These are phyloP conservation scores for Monilinia vaccinii-corymbosi DNA, from an alignment of 2,329 filamentous ascomycete species.

Conservation along the genomic window DNA sequence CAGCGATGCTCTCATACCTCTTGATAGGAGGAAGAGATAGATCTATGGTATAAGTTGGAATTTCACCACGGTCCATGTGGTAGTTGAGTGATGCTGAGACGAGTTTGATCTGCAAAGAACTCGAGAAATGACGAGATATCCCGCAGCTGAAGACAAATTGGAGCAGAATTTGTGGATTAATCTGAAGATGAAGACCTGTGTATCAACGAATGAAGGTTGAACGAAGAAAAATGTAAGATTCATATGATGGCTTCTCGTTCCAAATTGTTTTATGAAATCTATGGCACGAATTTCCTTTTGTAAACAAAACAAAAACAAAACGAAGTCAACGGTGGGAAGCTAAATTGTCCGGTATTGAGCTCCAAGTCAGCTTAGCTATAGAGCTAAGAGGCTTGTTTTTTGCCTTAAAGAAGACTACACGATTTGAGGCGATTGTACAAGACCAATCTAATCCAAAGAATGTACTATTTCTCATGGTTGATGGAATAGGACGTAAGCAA, in stretches of 20 bases:
- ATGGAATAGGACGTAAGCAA: no score
- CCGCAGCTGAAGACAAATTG: not conserved
- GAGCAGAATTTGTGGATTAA: not conserved
- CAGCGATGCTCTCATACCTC: constrained; percentile 42
- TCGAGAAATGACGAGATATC: not conserved
- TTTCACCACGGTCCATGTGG: not conserved
- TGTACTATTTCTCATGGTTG: no score
- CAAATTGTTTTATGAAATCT: no score
- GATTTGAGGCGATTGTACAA: not conserved
- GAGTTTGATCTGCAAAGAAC: no score
- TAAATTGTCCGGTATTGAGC: not conserved
- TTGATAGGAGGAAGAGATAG: constrained; percentile 42
- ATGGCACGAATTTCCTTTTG: no score
- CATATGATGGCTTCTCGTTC: not conserved
- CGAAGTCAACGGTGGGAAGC: not conserved
- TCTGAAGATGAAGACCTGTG: not conserved
- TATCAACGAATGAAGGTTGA: not conserved
- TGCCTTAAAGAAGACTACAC: not conserved
- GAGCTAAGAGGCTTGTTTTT: not conserved
- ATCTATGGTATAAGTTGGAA: constrained; percentile 41
- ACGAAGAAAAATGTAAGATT: not conserved
- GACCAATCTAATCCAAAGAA: no score
- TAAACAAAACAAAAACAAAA: not conserved
- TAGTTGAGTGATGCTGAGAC: not conserved
- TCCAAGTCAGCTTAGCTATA: not conserved